Conservation (phyloP, 148 eudicot genomes). For the Nepenthes gracilis region DNA sequence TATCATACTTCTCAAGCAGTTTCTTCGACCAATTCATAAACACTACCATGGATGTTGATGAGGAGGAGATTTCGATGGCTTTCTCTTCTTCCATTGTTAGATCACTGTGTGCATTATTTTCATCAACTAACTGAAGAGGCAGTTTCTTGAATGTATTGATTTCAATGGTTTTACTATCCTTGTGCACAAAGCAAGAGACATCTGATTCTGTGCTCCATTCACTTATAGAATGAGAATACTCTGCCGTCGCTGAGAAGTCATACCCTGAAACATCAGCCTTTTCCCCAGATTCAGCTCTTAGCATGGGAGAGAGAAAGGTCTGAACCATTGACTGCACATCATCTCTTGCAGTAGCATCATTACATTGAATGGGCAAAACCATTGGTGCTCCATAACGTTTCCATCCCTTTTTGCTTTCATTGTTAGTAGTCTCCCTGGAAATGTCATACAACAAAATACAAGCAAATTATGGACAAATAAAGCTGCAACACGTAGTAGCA, state of each 20-base stretch:
- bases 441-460: not conserved
- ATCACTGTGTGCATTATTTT: constrained; percentile 73
- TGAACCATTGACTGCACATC: constrained; percentile 73
- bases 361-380: constrained; percentile 61
- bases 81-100: constrained; percentile 74
- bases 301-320: constrained; percentile 70
- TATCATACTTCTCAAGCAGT: constrained; percentile 68
- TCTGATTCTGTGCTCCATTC: constrained; percentile 22
- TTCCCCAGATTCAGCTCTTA: constrained; percentile 27
- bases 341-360: constrained; percentile 57
- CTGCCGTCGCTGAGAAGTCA: constrained; percentile 19
- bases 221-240: constrained; percentile 20
- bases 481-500: not conserved
- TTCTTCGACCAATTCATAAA: constrained; percentile 85
- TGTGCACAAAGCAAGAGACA: constrained; percentile 14
- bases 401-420: constrained; percentile 48
- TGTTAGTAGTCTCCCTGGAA: constrained; percentile 44
- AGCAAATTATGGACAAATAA: not conserved
- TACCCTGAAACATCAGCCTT: constrained; percentile 17
- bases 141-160: constrained; percentile 28
- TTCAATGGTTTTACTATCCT: constrained; percentile 23
- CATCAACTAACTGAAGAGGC: constrained; percentile 84
- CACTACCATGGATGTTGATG: constrained; percentile 58
- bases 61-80: constrained; percentile 51
- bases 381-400: constrained; percentile 93